Base-by-base conservation (phyloP, 1,284 basidiomycete genomes). In the Pulveroboletus sp. region DNA sequence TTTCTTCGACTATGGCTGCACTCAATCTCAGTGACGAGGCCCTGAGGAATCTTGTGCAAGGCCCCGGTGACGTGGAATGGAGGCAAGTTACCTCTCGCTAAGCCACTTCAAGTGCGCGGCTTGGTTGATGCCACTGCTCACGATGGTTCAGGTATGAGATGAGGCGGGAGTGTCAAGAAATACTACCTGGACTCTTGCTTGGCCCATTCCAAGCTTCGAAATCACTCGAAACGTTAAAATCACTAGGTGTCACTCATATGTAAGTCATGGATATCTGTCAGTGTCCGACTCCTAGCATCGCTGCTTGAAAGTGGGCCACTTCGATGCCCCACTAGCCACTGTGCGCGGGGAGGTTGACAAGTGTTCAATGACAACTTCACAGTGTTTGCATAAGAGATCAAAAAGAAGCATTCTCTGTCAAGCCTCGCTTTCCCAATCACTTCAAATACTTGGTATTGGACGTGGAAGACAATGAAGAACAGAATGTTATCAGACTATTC, bases 81-180 rank as follows among this genome's bases (percentile, higher is more conserved):
- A 83, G 81, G 87, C 86, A 58, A 62, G 80, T 73, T 29, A 47
- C 55, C 26, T 43, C 18, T 45, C 28, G n/a, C 46, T 43, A 17
- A 33, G 22, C 57, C 45, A 43, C 36, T 36, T 46, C 51, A 10
- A 26, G 12, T 44, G 22, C 29, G 29, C 26, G 20, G 38, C 33
- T 45, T 52, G 51, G 43, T 56, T 24, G 38, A n/a, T 51, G 25
- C 49, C 43, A 49, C 42, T 48, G 46, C 50, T 52, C 39, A 63
- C 54, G 43, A 29, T 35, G 28, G 26, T 24, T 26, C 57, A 95
- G 92, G 69, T 97, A 97, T 68, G 94, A 97, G 73, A 97, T 97
- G 95, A 82, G 95, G 42, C 78, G 94, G 43, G 89, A 96, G 69
- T 94, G 93, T 62, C 95, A 98, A 75, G 86, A 94, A 72, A 94